phyloP scores from a whole-genome alignment of 2,329 filamentous ascomycete genomes.

The Colletotrichum echinochloae region DNA sequence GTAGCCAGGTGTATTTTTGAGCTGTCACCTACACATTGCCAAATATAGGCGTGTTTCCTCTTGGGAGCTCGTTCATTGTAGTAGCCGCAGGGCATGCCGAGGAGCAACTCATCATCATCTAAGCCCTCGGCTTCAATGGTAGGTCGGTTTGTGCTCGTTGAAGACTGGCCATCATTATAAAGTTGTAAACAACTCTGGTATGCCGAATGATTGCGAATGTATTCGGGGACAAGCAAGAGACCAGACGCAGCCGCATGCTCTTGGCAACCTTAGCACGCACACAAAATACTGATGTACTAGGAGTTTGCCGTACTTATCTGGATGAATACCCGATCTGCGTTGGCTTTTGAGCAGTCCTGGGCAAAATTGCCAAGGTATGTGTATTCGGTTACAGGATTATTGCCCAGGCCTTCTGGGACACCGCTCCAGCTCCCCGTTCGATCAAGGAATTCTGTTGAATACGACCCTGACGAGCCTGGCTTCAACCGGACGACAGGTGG shows the following conservation, averaged over 20 bases:
- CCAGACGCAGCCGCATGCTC: neutral
- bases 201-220: neutral
- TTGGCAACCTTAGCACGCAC: neutral
- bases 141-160: neutral
- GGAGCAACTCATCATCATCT: neutral
- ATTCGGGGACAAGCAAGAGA: neutral
- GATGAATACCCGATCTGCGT: neutral
- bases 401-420: no score
- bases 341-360: neutral
- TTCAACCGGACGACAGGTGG: neutral
- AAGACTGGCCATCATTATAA: neutral
- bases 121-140: rapidly evolving
- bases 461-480: neutral
- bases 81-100: neutral
- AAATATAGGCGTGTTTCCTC: neutral
- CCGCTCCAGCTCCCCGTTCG: neutral
- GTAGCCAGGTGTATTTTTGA: neutral
- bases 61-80: neutral
- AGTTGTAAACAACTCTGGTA: no score
- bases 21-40: neutral
- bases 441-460: neutral
- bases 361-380: no score
- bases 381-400: neutral
- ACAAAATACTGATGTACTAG: no score
- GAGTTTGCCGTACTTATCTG: neutral